phyloP scores from a whole-genome alignment of 2,329 filamentous ascomycete genomes.

The Zymoseptoria tritici region DNA sequence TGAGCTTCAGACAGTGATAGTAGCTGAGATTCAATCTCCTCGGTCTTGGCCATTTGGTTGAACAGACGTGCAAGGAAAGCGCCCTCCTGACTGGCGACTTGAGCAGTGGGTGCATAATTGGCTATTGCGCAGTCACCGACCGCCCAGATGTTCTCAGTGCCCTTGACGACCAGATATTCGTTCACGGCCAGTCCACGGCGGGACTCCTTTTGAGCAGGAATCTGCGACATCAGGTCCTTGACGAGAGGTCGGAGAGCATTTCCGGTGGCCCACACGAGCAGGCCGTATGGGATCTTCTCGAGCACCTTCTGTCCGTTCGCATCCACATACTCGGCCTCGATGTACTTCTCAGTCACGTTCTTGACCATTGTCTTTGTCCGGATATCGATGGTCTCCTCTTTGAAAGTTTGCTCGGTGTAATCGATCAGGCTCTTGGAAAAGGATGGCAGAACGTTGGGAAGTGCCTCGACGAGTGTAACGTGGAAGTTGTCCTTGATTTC shows the following conservation, averaged over 20 bases:
- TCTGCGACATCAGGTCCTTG: constrained; percentile 82
- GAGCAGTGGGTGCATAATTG: constrained; percentile 94
- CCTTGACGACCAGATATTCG: constrained; percentile 97
- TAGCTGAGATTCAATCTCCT: constrained; percentile 70
- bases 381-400: constrained; percentile 96
- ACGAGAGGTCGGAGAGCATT: constrained; percentile 87
- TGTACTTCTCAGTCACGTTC: constrained; percentile 84
- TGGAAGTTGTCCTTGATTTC: constrained; percentile 93
- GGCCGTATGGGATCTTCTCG: constrained; percentile 81
- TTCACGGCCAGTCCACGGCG: constrained; percentile 93
- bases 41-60: constrained; percentile 97
- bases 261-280: constrained; percentile 96
- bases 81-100: constrained; percentile 93
- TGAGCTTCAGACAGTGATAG: constrained; percentile 55
- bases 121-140: constrained; percentile 95
- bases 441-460: constrained; percentile 90
- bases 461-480: constrained; percentile 92
- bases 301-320: constrained; percentile 78
- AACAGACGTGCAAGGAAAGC: constrained; percentile 90
- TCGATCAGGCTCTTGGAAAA: constrained; percentile 99
- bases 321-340: constrained; percentile 77
- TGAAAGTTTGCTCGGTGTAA: constrained; percentile 98
- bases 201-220: constrained; percentile 91
- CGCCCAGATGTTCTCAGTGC: constrained; percentile 94
- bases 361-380: constrained; percentile 99